Evolutionary conservation across 352 stramenopile genomes (phyloP).

Genomic region (Phytopythium cucurbitacearum): DNA sequence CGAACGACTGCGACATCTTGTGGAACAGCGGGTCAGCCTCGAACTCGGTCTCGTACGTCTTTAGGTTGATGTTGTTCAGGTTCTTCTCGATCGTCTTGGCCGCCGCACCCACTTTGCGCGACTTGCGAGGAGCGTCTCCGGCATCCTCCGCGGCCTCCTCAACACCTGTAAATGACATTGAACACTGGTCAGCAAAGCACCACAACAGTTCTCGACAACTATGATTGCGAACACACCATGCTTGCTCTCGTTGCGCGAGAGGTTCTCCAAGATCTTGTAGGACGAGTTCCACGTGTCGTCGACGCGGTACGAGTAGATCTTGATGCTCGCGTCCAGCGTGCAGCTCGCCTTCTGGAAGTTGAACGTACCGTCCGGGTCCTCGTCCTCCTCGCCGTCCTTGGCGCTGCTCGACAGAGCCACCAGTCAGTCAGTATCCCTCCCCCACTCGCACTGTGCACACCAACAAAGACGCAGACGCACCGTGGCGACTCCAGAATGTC

Average conservation of each 20-base stretch:
- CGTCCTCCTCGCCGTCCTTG: slow-evolving; percentile 25
- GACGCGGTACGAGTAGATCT: slow-evolving; percentile 99
- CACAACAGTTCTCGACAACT: neutral
- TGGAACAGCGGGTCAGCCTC: slow-evolving; percentile 90
- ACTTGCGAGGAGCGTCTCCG: slow-evolving; percentile 31
- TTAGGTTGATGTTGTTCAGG: slow-evolving; percentile 84
- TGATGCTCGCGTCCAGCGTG: slow-evolving; percentile 97
- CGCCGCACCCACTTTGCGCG: slow-evolving; percentile 34
- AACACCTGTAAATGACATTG: neutral
- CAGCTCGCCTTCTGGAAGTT: slow-evolving; percentile 98
- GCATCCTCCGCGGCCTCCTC: slow-evolving; percentile 24
- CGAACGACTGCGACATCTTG: slow-evolving; percentile 92
- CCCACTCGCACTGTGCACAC: neutral
- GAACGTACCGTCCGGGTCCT: slow-evolving; percentile 54
- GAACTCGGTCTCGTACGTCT: slow-evolving; percentile 84
- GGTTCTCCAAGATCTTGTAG: slow-evolving; percentile 97
- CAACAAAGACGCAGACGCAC: slow-evolving; percentile 17
- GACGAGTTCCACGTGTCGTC: slow-evolving; percentile 97
- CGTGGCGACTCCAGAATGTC: slow-evolving; percentile 83
- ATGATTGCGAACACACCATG: slow-evolving; percentile 16
- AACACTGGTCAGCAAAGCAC: neutral
- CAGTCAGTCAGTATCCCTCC: slow-evolving; percentile 5
- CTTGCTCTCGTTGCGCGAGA: slow-evolving; percentile 86
- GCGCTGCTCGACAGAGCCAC: neutral
- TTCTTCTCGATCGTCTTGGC: slow-evolving; percentile 86